A percentile compares a stretch with the other conserved stretches of the same genome.
phyloP scores from a whole-genome alignment of 2,329 filamentous ascomycete genomes.

The Colletotrichum incanum region DNA sequence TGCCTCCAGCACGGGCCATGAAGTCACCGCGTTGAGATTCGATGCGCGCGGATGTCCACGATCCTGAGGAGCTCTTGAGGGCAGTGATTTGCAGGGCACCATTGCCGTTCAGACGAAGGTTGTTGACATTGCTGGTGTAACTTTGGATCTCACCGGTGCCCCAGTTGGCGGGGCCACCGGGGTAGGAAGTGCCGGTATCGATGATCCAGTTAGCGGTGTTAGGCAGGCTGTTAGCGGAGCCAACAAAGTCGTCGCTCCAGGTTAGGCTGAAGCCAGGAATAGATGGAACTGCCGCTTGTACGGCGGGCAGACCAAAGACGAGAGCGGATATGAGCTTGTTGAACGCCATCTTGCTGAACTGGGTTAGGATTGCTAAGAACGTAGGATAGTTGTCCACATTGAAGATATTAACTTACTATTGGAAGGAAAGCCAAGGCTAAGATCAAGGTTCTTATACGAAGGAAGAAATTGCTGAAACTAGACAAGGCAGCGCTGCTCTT shows the following conservation, averaged over 20 bases:
- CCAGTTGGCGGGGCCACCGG: constrained; percentile 63
- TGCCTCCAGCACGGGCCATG: constrained; percentile 51
- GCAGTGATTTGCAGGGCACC: constrained; percentile 63
- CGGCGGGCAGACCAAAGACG: constrained; percentile 25
- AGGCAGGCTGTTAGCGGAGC: constrained; percentile 51
- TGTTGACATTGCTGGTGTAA: constrained; percentile 59
- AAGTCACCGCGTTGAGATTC: constrained; percentile 57
- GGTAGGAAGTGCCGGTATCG: constrained; percentile 62
- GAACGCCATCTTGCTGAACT: constrained; percentile 11
- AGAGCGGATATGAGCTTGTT: constrained; percentile 24
- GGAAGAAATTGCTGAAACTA: too few species aligned
- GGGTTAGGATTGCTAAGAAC: neutral
- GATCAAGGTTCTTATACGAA: neutral
- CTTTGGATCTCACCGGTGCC: constrained; percentile 65
- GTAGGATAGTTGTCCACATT: neutral
- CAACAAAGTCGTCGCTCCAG: constrained; percentile 55
- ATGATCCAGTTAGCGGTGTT: constrained; percentile 60
- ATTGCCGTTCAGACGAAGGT: constrained; percentile 65
- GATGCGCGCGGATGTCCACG: constrained; percentile 63
- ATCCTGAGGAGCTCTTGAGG: constrained; percentile 52
- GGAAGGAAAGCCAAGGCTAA: neutral
- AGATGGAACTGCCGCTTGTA: constrained; percentile 38
- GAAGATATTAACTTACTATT: neutral
- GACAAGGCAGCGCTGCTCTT: neutral
- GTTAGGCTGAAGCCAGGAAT: constrained; percentile 45